A percentile compares a stretch with the other conserved stretches of the same genome.
These are phyloP conservation scores for Chenopodium formosanum DNA, from an alignment of 148 eudicot genomes.

Conservation along the genomic window DNA sequence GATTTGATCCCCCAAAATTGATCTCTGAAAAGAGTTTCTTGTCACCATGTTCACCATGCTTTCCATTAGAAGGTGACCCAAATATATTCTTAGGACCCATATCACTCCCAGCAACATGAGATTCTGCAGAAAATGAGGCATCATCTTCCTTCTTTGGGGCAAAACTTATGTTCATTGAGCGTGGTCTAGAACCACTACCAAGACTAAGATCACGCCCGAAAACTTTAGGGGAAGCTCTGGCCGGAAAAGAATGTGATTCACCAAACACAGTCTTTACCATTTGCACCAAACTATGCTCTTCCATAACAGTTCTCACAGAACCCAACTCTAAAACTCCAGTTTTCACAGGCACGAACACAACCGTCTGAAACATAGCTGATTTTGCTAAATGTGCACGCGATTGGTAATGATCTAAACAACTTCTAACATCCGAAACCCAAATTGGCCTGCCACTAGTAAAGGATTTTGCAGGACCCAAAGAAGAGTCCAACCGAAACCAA, in stretches of 20 bases:
- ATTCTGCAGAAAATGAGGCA: constrained; percentile 45
- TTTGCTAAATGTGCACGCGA: constrained; percentile 68
- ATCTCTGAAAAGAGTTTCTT: constrained; percentile 50
- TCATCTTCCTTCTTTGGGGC: constrained; percentile 80
- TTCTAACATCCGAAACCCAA: constrained; percentile 65
- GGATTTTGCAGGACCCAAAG: constrained; percentile 73
- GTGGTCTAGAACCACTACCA: constrained; percentile 47
- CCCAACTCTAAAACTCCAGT: constrained; percentile 84
- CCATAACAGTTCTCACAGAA: constrained; percentile 57
- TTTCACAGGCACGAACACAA: constrained; percentile 77
- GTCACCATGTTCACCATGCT: constrained; percentile 46
- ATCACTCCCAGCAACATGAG: constrained; percentile 41
- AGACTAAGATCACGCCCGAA: constrained; percentile 82
- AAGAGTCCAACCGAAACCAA: constrained; percentile 67
- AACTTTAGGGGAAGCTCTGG: constrained; percentile 53
- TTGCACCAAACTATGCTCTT: constrained; percentile 62
- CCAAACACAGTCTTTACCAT: constrained; percentile 56
- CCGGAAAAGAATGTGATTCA: constrained; percentile 42
- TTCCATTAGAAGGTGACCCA: constrained; percentile 76
- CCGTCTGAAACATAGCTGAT: constrained; percentile 55
- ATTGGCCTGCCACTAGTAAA: constrained; percentile 66
- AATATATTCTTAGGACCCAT: constrained; percentile 41
- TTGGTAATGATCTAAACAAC: constrained; percentile 68
- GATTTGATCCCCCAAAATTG: constrained; percentile 39
- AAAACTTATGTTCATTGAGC: constrained; percentile 75